These are phyloP conservation scores for Trichothecium sympodiale DNA, from an alignment of 2,329 filamentous ascomycete species.

Conservation along the genomic window DNA sequence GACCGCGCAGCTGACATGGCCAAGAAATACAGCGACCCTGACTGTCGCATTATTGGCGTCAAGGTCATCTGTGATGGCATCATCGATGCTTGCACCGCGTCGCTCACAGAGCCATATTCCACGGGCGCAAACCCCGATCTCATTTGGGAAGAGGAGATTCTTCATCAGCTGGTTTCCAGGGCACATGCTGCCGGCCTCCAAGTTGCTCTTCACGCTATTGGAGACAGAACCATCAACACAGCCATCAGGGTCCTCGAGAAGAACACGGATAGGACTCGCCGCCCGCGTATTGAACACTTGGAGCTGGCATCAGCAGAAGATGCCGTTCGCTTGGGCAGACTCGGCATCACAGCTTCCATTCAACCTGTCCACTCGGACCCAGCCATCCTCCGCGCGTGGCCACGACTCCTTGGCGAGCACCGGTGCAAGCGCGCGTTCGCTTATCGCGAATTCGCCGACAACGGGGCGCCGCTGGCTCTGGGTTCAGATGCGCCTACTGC, in stretches of 20 bases:
- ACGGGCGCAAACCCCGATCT: conserved; percentile 34
- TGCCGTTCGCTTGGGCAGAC: conserved; percentile 40
- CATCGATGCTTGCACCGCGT: conserved; percentile 54
- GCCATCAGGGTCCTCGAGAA: conserved; percentile 44
- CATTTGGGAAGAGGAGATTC: conserved; percentile 41
- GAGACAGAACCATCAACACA: conserved; percentile 45
- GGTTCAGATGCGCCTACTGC: conserved; percentile 51
- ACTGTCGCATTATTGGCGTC: conserved; percentile 44
- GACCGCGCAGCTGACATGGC: conserved; percentile 35
- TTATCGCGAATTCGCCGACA: conserved; percentile 48
- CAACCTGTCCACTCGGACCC: conserved; percentile 50
- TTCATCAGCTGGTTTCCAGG: conserved; percentile 41
- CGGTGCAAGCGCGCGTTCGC: conserved; percentile 50
- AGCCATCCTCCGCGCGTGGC: conserved; percentile 51
- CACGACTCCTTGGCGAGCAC: conserved; percentile 39
- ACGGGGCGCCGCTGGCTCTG: conserved; percentile 42
- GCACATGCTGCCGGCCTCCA: conserved; percentile 45
- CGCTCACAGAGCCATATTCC: conserved; percentile 46
- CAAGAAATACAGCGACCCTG: conserved; percentile 19
- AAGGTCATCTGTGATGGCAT: conserved; percentile 57
- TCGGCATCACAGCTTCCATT: conserved; percentile 50
- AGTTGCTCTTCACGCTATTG: conserved; percentile 54
- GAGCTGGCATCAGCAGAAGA: conserved; percentile 46
- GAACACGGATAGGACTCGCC: conserved; percentile 29
- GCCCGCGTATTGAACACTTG: conserved; percentile 55